These are phyloP conservation scores for Senna tora DNA, from an alignment of 306 rosid genomes.

Conservation along the genomic window DNA sequence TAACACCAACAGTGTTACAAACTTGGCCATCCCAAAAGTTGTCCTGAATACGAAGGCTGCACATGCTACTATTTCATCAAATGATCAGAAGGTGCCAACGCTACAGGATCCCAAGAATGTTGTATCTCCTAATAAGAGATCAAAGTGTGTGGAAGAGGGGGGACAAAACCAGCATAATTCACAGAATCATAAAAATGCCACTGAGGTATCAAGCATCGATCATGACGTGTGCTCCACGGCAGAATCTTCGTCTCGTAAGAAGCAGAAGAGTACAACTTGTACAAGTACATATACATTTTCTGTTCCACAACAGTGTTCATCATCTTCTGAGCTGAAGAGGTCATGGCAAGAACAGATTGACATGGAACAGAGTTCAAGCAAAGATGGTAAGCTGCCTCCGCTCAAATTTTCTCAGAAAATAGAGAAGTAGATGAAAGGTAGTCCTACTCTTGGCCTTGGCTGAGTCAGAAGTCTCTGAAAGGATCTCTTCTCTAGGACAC, in stretches of 20 bases:
- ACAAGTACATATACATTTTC: slow-evolving; percentile 65
- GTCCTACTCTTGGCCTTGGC: not conserved
- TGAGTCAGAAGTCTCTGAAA: not conserved
- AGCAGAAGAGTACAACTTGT: slow-evolving; percentile 40
- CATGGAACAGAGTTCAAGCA: slow-evolving; percentile 56
- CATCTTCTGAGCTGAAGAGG: slow-evolving; percentile 59
- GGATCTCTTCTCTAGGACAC: not conserved
- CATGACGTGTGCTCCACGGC: slow-evolving; percentile 80
- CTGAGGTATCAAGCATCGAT: slow-evolving; percentile 48
- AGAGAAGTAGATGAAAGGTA: not conserved
- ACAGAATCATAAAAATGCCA: slow-evolving; percentile 34
- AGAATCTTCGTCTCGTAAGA: slow-evolving; percentile 77
- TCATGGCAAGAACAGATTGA: slow-evolving; percentile 58
- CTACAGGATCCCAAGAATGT: slow-evolving; percentile 47
- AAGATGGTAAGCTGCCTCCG: slow-evolving; percentile 51
- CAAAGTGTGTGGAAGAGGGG: slow-evolving; percentile 47
- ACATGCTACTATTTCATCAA: slow-evolving; percentile 68
- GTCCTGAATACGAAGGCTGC: slow-evolving; percentile 46
- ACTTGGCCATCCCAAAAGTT: slow-evolving; percentile 50
- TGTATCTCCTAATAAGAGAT: slow-evolving; percentile 47
- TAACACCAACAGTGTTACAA: slow-evolving; percentile 49
- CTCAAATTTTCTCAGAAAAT: not conserved
- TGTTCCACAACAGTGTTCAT: slow-evolving; percentile 72
- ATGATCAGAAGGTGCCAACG: slow-evolving; percentile 93
- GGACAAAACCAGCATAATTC: slow-evolving; percentile 37